Base-by-base conservation (phyloP, 805 yeast genomes). In the Kazachstania bromeliacearum region DNA sequence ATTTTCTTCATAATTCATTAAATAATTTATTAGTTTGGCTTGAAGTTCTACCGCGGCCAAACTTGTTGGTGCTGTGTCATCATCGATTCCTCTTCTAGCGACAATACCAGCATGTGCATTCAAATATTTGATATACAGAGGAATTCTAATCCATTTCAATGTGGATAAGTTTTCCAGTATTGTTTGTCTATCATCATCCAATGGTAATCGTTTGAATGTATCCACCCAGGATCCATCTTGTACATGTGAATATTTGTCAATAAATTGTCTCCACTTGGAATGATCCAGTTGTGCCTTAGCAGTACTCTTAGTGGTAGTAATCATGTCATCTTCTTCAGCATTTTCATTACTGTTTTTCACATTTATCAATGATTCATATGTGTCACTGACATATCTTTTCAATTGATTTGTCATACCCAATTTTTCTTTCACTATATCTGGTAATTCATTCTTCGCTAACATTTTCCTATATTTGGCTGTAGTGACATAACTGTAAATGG, bases 101-200 rank as follows among this genome's bases (percentile, higher is more conserved):
- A 85, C 82, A 36, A 89, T 83, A 4, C 82, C 83, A 40, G 82
- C 95, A 52, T 88, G 97, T 0, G 96, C 77, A 55, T 87, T 85
- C 50, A 80, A 64, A 13, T 79, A 70, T 43, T 76, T 78, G 32
- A 88, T 66, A 45, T 73, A 75, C 2, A 80, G 78, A 0, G 92
- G 82, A 29, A 83, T 70, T 52, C 88, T 85, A 33, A 73, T 63
- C 95, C 96, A 88, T 3, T 70, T 66, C 17, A 89, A 54, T 15
- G 57, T 47, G 55, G 84, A 82, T 51, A 88, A 63, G 43, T 73
- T 71, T 2, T 65, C 53, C 23, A 73, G 53, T 26, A 79, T 77
- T 12, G 46, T 46, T 28, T 38, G 39, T 41, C 75, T 53, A 9
- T 62, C 60, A 1, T 54, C 39, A 38, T 60, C 66, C 38, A 71